Evolutionary conservation across 1,139 yeast genomes (phyloP).

Genomic region (Saccharomycopsis hybrid): DNA sequence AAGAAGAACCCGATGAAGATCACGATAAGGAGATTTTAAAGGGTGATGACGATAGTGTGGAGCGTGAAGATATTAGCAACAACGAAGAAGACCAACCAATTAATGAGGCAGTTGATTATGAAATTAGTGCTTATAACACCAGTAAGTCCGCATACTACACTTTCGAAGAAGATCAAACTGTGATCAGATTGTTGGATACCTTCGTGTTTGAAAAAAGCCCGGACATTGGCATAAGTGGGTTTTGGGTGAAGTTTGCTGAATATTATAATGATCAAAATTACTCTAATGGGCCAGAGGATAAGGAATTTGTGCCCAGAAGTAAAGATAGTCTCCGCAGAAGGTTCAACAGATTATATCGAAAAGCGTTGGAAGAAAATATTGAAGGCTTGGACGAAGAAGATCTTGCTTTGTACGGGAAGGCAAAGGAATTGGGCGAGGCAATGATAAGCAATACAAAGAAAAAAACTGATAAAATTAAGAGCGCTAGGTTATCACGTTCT

Average conservation of each 20-base stretch:
- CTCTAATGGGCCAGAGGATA: background rate
- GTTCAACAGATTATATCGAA: slow-evolving; percentile 15
- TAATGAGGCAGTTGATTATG: background rate
- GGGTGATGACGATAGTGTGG: no score
- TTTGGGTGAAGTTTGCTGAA: slow-evolving; percentile 16
- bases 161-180: slow-evolving; percentile 12
- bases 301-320: slow-evolving; percentile 8
- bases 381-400: slow-evolving; percentile 6
- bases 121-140: slow-evolving; percentile 3
- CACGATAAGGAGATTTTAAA: no score
- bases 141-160: slow-evolving; percentile 12
- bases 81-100: background rate
- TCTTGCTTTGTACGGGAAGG: slow-evolving; percentile 4
- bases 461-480: background rate
- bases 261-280: slow-evolving; percentile 8
- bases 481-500: no score
- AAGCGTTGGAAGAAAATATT: slow-evolving; percentile 10
- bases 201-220: slow-evolving; percentile 1
- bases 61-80: no score
- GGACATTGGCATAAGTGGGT: slow-evolving; percentile 13
- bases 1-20: no score
- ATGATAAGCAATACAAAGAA: slow-evolving; percentile 10
- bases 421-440: slow-evolving; percentile 8
- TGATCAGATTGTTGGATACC: slow-evolving; percentile 6
- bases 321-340: slow-evolving; percentile 15